Evolutionary conservation across 768 basidiomycete species (phyloP).

Genomic region (Auriscalpium orientale): DNA sequence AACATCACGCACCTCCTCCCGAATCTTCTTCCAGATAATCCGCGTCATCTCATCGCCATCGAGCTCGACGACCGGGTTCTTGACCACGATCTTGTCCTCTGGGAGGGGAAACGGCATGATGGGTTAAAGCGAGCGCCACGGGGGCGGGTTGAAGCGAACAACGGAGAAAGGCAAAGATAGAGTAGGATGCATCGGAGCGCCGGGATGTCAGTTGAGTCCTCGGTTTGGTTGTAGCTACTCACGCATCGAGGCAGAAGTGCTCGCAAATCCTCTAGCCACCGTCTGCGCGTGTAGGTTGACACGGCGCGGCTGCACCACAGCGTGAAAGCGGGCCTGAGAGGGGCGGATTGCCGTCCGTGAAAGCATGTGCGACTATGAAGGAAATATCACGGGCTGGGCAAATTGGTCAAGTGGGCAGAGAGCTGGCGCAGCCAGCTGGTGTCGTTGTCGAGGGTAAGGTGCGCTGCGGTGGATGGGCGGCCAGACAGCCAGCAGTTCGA

Average conservation of each 20-base stretch:
- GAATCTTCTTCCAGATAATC: conserved; percentile 98
- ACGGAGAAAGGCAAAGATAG: neutral
- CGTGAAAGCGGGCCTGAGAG: neutral
- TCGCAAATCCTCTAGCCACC: conserved; percentile 9
- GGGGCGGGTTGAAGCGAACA: neutral
- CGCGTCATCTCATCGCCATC: conserved; percentile 99
- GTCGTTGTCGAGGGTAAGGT: no score
- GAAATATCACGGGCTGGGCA: no score
- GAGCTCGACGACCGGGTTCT: conserved; percentile 88
- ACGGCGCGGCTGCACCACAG: neutral
- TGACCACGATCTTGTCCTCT: conserved; percentile 61
- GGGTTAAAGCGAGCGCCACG: neutral
- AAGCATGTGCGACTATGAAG: neutral
- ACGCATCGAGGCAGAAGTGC: conserved; percentile 8
- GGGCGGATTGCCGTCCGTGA: neutral
- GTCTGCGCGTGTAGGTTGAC: neutral
- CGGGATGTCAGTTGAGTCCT: neutral
- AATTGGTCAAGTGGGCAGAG: no score
- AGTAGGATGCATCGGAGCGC: neutral
- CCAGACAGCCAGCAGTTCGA: no score
- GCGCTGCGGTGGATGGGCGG: no score
- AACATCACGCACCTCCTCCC: conserved; percentile 67
- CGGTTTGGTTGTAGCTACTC: neutral
- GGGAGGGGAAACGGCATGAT: neutral
- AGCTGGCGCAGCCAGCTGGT: no score